Evolutionary conservation across 2,329 filamentous ascomycete species (phyloP).

Genomic region (Ophiosphaerella herpotricha): DNA sequence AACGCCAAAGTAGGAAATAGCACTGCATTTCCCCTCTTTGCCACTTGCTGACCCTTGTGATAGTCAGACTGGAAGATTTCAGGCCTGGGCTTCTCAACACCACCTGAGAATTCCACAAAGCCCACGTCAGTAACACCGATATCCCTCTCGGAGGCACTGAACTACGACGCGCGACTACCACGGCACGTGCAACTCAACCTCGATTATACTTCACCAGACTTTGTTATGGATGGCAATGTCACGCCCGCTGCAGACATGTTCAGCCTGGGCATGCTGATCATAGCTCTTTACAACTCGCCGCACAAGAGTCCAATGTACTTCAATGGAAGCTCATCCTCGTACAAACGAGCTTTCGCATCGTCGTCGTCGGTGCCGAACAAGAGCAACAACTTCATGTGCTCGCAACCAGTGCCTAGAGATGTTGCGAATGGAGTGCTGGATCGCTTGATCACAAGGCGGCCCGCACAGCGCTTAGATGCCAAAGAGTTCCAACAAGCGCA

Average conservation of each 20-base stretch:
- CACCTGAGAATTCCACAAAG: constrained; percentile 74
- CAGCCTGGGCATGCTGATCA: constrained; percentile 83
- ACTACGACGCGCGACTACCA: constrained; percentile 83
- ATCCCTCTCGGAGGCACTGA: constrained; percentile 79
- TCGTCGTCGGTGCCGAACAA: constrained; percentile 78
- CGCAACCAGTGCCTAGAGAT: constrained; percentile 78
- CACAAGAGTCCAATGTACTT: constrained; percentile 85
- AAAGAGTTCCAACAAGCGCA: constrained; percentile 92
- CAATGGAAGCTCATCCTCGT: constrained; percentile 78
- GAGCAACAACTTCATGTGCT: constrained; percentile 82
- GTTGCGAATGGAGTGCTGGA: constrained; percentile 77
- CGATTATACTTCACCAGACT: constrained; percentile 93
- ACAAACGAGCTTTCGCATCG: constrained; percentile 81
- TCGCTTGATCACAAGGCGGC: constrained; percentile 81
- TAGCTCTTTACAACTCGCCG: constrained; percentile 93
- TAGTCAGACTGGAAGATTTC: constrained; percentile 98
- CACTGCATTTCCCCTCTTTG: constrained; percentile 9
- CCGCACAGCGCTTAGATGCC: constrained; percentile 84
- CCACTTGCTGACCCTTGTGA: constrained; percentile 33
- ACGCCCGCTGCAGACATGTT: constrained; percentile 89
- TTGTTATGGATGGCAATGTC: constrained; percentile 87
- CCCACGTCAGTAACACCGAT: constrained; percentile 78
- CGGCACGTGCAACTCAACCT: constrained; percentile 83
- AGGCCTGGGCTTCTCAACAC: constrained; percentile 86
- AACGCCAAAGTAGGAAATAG: constrained; percentile 76